Evolutionary conservation across 768 basidiomycete genomes (phyloP).

Genomic region (Daedaleopsis sinensis): DNA sequence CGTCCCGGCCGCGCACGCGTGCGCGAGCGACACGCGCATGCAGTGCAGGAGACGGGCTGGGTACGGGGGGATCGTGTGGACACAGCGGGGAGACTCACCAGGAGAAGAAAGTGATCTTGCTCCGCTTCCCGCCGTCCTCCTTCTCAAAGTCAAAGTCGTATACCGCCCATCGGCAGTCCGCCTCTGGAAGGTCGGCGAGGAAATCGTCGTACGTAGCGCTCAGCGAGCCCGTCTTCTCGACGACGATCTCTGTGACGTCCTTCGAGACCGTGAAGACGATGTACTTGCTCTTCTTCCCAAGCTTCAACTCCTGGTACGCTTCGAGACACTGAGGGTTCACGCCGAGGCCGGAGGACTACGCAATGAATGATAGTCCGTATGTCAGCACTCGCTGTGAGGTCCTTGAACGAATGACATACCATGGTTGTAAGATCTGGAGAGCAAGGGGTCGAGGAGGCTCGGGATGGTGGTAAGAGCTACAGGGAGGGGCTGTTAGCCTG

Average conservation of each 20-base stretch:
- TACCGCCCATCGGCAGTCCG: conserved; percentile 84
- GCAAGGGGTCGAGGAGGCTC: conserved; percentile 12
- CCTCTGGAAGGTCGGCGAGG: conserved; percentile 68
- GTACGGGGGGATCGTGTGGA: not conserved
- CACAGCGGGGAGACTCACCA: conserved; percentile 64
- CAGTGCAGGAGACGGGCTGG: not conserved
- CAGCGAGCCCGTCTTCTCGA: conserved; percentile 61
- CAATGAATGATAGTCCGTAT: not conserved
- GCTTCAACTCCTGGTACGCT: conserved; percentile 71
- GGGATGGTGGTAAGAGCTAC: conserved; percentile 14
- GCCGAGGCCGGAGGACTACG: conserved; percentile 69
- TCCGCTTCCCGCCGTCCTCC: conserved; percentile 75
- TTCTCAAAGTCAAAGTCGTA: conserved; percentile 89
- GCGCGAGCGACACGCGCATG: conserved; percentile 9
- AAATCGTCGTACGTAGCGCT: conserved; percentile 69
- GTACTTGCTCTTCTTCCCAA: conserved; percentile 78
- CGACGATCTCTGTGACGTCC: conserved; percentile 71
- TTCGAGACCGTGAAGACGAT: conserved; percentile 76
- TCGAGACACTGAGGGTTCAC: conserved; percentile 60
- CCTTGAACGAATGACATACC: conserved; percentile 16
- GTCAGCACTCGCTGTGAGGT: not conserved
- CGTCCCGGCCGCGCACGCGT: not conserved
- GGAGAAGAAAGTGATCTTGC: conserved; percentile 81
- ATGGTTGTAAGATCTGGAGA: conserved; percentile 11
- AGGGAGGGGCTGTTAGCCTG: conserved; percentile 14